These are phyloP conservation scores for Parathielavia hyrcaniae DNA, from an alignment of 495 filamentous ascomycete genomes.

Conservation along the genomic window DNA sequence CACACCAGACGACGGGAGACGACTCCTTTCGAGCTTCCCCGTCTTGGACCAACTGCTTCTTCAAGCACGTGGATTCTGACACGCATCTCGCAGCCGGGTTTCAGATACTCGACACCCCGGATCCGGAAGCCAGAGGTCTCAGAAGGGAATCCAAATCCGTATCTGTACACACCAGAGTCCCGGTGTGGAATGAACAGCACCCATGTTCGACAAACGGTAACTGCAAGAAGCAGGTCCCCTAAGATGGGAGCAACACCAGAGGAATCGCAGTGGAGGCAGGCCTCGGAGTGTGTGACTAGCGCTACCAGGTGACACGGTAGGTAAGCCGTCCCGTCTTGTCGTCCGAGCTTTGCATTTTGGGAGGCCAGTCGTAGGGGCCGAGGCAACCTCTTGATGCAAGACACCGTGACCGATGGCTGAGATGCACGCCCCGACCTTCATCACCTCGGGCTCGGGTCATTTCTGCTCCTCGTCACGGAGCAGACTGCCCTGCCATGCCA, in stretches of 20 bases:
- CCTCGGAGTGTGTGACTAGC: background rate
- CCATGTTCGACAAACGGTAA: too few relatives aligned
- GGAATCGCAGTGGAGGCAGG: background rate
- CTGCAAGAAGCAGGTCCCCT: too few relatives aligned
- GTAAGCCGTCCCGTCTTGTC: too few relatives aligned
- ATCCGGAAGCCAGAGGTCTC: background rate
- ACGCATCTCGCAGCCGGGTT: too few relatives aligned
- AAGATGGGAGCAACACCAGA: background rate
- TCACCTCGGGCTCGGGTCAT: background rate
- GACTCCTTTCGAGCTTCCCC: too few relatives aligned
- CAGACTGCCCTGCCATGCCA: too few relatives aligned
- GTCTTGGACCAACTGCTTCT: background rate
- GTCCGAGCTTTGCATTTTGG: background rate
- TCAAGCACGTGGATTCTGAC: background rate
- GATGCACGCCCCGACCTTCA: slow-evolving; percentile 5
- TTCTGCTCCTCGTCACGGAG: background rate
- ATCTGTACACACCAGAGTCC: too few relatives aligned
- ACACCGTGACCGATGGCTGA: background rate
- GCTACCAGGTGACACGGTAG: background rate
- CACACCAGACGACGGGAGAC: too few relatives aligned
- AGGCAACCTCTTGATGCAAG: slow-evolving; percentile 9
- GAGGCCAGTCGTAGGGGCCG: background rate
- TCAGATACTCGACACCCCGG: background rate
- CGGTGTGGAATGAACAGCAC: too few relatives aligned
- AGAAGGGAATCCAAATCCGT: too few relatives aligned